phyloP scores from a whole-genome alignment of 2,329 filamentous ascomycete genomes.

The Pyrenophora tritici-repentis region DNA sequence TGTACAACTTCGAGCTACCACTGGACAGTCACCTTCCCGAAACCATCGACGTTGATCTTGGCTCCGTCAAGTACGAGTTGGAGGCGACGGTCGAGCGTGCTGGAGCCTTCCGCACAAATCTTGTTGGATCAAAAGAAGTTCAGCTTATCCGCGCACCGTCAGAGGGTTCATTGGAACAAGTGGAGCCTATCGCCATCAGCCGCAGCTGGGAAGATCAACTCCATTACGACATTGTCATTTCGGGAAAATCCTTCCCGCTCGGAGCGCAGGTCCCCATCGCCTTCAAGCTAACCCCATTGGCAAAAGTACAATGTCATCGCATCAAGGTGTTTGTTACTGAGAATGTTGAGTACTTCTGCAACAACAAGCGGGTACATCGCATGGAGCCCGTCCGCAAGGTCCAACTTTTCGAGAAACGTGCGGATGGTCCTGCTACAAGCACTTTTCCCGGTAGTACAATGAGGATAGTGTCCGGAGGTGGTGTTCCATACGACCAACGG shows the following conservation, averaged over 20 bases:
- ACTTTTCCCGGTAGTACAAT: conserved; percentile 77
- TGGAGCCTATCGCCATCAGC: conserved; percentile 91
- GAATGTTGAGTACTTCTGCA: conserved; percentile 88
- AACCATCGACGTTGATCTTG: conserved; percentile 84
- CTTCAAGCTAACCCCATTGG: conserved; percentile 89
- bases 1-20: conserved; percentile 80
- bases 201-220: conserved; percentile 94
- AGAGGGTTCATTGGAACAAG: conserved; percentile 85
- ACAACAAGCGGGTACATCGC: conserved; percentile 80
- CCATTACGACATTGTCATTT: conserved; percentile 95
- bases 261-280: conserved; percentile 88
- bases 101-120: conserved; percentile 86
- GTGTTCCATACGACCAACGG: conserved; percentile 69
- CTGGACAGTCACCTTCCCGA: conserved; percentile 80
- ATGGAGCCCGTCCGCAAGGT: conserved; percentile 85
- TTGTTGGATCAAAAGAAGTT: conserved; percentile 81
- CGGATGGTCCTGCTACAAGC: conserved; percentile 74
- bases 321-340: conserved; percentile 92
- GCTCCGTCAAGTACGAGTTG: conserved; percentile 84
- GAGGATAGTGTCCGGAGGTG: conserved; percentile 77
- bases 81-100: conserved; percentile 84
- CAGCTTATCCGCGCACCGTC: conserved; percentile 82
- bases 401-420: conserved; percentile 83
- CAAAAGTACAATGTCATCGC: conserved; percentile 91
- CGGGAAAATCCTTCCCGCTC: conserved; percentile 90